phyloP scores from a whole-genome alignment of 495 filamentous ascomycete genomes.

The Melanomma pulvis-pyrius region DNA sequence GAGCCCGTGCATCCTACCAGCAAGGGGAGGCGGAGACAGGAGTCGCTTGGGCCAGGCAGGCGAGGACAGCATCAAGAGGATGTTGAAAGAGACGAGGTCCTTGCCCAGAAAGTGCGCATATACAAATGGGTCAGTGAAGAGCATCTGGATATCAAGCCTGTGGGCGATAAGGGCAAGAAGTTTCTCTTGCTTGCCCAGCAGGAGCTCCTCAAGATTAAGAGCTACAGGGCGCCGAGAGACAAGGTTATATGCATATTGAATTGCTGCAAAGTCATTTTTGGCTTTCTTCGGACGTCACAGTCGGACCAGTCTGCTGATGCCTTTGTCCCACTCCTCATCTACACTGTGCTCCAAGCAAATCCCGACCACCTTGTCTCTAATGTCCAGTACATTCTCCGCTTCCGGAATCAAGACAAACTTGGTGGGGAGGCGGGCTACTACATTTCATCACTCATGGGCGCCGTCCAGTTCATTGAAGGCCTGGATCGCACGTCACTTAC shows the following conservation, averaged over 20 bases:
- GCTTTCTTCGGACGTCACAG: slow-evolving; percentile 88
- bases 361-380: slow-evolving; percentile 96
- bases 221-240: slow-evolving; percentile 91
- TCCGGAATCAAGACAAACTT: slow-evolving; percentile 95
- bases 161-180: slow-evolving; percentile 78
- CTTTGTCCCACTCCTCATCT: slow-evolving; percentile 94
- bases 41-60: slow-evolving; percentile 75
- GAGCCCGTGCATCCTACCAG: slow-evolving; percentile 71
- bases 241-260: slow-evolving; percentile 99
- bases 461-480: slow-evolving; percentile 94
- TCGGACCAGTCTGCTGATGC: slow-evolving; percentile 94
- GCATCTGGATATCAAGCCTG: slow-evolving; percentile 91
- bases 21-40: slow-evolving; percentile 69
- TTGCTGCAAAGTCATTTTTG: slow-evolving; percentile 99
- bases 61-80: slow-evolving; percentile 97
- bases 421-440: slow-evolving; percentile 98
- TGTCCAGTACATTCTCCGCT: slow-evolving; percentile 95
- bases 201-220: slow-evolving; percentile 93
- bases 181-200: slow-evolving; percentile 89
- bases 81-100: slow-evolving; percentile 90
- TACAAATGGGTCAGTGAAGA: slow-evolving; percentile 94
- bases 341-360: slow-evolving; percentile 90
- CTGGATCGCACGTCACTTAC: slow-evolving; percentile 92
- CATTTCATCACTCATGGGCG: slow-evolving; percentile 95
- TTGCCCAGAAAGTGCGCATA: slow-evolving; percentile 94